These are phyloP conservation scores for Pichia rugopelliculosa DNA, from an alignment of 805 yeast species.

Conservation along the genomic window DNA sequence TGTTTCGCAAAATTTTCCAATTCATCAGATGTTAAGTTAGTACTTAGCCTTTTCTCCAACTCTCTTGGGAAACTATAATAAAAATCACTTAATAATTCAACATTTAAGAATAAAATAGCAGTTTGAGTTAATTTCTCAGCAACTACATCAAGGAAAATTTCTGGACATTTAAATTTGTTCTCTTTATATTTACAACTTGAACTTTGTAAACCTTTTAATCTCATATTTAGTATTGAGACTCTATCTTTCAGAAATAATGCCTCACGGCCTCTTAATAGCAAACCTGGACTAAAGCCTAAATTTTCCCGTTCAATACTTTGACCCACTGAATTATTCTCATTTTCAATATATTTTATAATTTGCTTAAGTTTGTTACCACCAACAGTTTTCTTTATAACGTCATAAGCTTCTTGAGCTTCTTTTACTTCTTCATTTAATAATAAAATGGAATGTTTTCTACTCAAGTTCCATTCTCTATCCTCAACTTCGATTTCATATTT, in stretches of 20 bases:
- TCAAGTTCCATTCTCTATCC: constrained; percentile 83
- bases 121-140: constrained; percentile 89
- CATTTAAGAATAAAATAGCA: constrained; percentile 86
- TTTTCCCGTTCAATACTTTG: constrained; percentile 54
- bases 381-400: constrained; percentile 53
- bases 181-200: constrained; percentile 70
- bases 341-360: constrained; percentile 66
- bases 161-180: constrained; percentile 89
- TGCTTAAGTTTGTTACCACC: constrained; percentile 82
- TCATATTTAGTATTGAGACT: constrained; percentile 56
- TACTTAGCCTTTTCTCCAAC: constrained; percentile 66
- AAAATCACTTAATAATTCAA: constrained; percentile 88
- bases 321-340: constrained; percentile 31
- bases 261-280: constrained; percentile 73
- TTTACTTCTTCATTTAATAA: constrained; percentile 76
- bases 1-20: constrained; percentile 88
- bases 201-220: constrained; percentile 69
- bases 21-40: constrained; percentile 61
- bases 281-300: constrained; percentile 72
- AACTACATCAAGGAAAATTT: constrained; percentile 84
- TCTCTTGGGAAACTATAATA: constrained; percentile 95
- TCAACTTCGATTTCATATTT: constrained; percentile 96
- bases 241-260: constrained; percentile 77
- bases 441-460: constrained; percentile 69
- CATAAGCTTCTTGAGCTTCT: constrained; percentile 66